Evolutionary conservation across 2,329 filamentous ascomycete species (phyloP).

Genomic region (Fusarium beomiforme): DNA sequence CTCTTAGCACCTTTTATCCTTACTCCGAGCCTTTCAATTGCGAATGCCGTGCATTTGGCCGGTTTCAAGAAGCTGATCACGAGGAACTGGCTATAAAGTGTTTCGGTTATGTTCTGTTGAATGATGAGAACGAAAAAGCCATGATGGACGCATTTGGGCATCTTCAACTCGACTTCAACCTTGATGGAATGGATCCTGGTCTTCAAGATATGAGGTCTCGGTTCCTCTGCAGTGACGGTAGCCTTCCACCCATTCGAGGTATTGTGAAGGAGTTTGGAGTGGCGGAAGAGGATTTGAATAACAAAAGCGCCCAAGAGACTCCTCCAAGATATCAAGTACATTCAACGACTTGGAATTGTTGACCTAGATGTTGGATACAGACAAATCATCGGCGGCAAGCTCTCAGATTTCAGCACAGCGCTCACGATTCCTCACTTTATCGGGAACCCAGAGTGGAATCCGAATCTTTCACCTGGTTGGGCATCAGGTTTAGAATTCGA

Average conservation of each 20-base stretch:
- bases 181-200: background rate
- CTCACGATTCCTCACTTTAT: constrained; percentile 40
- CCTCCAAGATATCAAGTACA: background rate
- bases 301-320: background rate
- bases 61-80: background rate
- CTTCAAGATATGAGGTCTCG: background rate
- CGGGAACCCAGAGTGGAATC: constrained; percentile 11
- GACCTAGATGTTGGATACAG: background rate
- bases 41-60: background rate
- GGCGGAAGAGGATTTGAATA: background rate
- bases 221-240: background rate
- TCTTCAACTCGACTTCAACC: background rate
- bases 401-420: constrained; percentile 40
- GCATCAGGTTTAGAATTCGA: background rate
- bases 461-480: background rate
- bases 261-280: constrained; percentile 1
- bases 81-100: background rate
- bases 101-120: background rate
- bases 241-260: background rate
- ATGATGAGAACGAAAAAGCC: background rate
- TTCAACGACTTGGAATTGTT: background rate
- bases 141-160: background rate
- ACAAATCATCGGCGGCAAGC: constrained; percentile 37
- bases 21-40: background rate
- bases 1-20: background rate